Evolutionary conservation across 495 filamentous ascomycete genomes (phyloP).

Genomic region (Usnea hakonensis): DNA sequence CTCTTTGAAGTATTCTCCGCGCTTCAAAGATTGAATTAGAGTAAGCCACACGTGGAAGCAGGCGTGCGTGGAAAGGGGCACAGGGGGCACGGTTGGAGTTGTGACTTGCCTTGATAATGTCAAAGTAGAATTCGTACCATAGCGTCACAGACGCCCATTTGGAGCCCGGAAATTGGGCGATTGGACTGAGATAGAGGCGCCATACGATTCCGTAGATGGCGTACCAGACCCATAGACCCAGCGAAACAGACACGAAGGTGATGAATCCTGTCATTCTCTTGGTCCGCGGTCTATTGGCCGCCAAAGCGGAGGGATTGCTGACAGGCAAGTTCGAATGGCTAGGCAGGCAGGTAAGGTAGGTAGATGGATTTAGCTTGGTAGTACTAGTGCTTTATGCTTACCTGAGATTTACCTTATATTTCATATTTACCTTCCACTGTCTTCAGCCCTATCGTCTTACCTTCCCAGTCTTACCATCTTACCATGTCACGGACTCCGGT

Average conservation of each 20-base stretch:
- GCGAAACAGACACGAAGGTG: not conserved
- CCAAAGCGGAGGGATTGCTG: too few species aligned
- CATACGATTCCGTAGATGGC: slow-evolving; percentile 3
- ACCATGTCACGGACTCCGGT: too few species aligned
- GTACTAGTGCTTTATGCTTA: too few species aligned
- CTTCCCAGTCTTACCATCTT: too few species aligned
- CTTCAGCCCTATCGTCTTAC: too few species aligned
- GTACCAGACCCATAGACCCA: slow-evolving; percentile 1
- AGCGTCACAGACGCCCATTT: slow-evolving; percentile 42
- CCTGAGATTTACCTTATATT: too few species aligned
- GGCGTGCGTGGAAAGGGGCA: not conserved
- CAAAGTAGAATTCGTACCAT: slow-evolving; percentile 46
- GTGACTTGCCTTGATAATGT: slow-evolving; percentile 28
- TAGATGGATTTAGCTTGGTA: too few species aligned
- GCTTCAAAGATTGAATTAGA: slow-evolving; percentile 7
- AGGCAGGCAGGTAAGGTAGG: too few species aligned
- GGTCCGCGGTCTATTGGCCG: not conserved
- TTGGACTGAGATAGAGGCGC: slow-evolving; percentile 37
- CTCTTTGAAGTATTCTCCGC: slow-evolving; percentile 38
- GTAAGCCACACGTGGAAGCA: not conserved
- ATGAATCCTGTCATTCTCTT: not conserved
- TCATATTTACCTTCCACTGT: too few species aligned
- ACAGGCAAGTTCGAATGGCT: too few species aligned
- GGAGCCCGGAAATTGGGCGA: slow-evolving; percentile 41
- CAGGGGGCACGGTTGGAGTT: not conserved